phyloP scores from a whole-genome alignment of 257 asterid genomes.

The Penstemon davidsonii region DNA sequence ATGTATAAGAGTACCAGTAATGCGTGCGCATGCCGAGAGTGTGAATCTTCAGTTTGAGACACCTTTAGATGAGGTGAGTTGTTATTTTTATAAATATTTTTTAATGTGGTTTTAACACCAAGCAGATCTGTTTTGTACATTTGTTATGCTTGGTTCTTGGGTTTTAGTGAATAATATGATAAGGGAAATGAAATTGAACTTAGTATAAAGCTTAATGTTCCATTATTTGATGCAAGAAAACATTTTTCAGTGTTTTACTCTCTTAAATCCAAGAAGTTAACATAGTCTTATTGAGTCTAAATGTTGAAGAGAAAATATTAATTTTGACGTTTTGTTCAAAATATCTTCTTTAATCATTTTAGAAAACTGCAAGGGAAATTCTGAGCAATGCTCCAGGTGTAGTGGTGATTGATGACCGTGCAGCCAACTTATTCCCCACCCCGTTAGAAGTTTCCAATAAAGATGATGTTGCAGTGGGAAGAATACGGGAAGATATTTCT shows the following conservation, averaged over 20 bases:
- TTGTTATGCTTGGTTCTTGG: background rate
- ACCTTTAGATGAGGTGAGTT: slow-evolving; percentile 79
- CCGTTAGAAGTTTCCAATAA: slow-evolving; percentile 82
- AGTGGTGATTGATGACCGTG: slow-evolving; percentile 80
- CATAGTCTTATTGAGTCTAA: no score
- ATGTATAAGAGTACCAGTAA: slow-evolving; percentile 92
- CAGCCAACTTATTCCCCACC: slow-evolving; percentile 79
- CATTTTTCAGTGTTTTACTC: no score
- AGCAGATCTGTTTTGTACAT: background rate
- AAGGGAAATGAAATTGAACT: no score
- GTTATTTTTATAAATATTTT: background rate
- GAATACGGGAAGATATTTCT: slow-evolving; percentile 86
- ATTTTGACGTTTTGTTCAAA: no score
- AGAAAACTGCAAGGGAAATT: slow-evolving; percentile 74
- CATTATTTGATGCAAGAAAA: no score
- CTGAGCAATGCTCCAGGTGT: slow-evolving; percentile 76
- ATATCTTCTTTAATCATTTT: background rate
- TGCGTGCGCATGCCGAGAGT: slow-evolving; percentile 99
- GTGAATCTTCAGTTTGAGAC: slow-evolving; percentile 91
- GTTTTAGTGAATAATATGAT: no score
- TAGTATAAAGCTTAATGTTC: no score
- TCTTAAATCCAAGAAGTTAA: no score
- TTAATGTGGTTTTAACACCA: background rate
- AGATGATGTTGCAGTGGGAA: slow-evolving; percentile 92
- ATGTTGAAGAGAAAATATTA: no score